Evolutionary conservation across 2,329 filamentous ascomycete species (phyloP).

Genomic region (Fragosphaeria purpurea): DNA sequence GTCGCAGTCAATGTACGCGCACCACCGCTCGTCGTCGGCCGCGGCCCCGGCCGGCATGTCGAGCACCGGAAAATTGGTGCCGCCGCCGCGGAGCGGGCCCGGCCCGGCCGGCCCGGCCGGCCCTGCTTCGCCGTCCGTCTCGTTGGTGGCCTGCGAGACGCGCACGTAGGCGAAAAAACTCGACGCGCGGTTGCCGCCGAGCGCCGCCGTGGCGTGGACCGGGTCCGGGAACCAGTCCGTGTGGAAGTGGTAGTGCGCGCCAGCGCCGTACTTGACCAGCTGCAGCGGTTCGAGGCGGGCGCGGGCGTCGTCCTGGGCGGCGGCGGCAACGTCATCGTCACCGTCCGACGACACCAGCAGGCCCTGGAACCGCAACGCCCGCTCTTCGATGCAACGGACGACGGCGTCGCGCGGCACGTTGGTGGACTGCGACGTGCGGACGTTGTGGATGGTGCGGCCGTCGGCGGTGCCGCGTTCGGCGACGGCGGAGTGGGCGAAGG

Average conservation of each 20-base stretch:
- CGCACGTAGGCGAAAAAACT: constrained; percentile 40
- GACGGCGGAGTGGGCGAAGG: constrained; percentile 34
- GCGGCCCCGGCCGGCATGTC: constrained; percentile 20
- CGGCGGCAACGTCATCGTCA: not conserved
- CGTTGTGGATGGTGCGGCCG: constrained; percentile 23
- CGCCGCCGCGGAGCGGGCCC: constrained; percentile 27
- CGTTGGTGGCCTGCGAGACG: constrained; percentile 13
- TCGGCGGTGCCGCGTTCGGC: constrained; percentile 17
- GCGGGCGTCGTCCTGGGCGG: constrained; percentile 18
- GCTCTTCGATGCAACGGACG: constrained; percentile 36
- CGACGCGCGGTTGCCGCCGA: constrained; percentile 34
- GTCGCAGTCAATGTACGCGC: constrained; percentile 37
- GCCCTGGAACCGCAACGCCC: constrained; percentile 36
- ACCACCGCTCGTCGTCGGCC: constrained; percentile 27
- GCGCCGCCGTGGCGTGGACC: constrained; percentile 24
- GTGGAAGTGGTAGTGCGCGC: constrained; percentile 38
- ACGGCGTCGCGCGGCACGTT: constrained; percentile 31
- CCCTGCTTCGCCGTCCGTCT: not conserved
- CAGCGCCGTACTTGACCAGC: constrained; percentile 34
- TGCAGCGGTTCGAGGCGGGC: constrained; percentile 36
- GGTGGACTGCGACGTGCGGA: constrained; percentile 37
- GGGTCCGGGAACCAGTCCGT: constrained; percentile 40
- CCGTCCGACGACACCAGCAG: constrained; percentile 15
- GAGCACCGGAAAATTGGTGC: constrained; percentile 38
- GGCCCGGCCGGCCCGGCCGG: not conserved